Evolutionary conservation across 805 yeast species (phyloP), one percentile per base, ranked within the genome.

Genomic region (Monosporozyma siamensis): DNA sequence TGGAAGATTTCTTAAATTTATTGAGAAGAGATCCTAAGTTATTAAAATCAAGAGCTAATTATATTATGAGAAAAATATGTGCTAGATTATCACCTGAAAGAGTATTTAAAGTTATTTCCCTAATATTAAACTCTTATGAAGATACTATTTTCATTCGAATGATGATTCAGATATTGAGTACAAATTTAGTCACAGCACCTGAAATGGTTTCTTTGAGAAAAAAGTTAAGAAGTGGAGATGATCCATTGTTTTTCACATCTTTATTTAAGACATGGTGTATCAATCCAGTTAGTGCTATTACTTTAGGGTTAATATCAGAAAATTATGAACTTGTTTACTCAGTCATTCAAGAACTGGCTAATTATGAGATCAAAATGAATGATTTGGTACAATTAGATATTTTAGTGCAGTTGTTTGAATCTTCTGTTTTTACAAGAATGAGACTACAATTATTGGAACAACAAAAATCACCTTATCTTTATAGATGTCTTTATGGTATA

Each of bases 191-290:
- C 11, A 85, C 95, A 3, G 82, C 95, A 0, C 87, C 85, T 2
- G 97, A 92, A 54, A 69, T 92, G 39, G 63, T 76, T 0, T 69
- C 70, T 2, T 69, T 92, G 48, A 74, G 98, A 41, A 77, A 74
- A 44, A 76, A 82, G 52, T 66, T 90, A 40, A 71, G 79, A 59
- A 72, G 63, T 58, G 63, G 80, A n/a, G 85, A 81, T 41, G 92
- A 85, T 44, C 77, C 80, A 69, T 61, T 70, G 18, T 68, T 89
- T 32, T 92, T 92, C 58, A 72, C 82, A 22, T 68, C 80, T 0
- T 67, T 92, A 43, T 92, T 90, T 64, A 79, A 77, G 54, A 79
- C 94, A 44, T 92, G 98, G 98, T 80, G 95, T 50, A 81, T 82
- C 47, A 90, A 87, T 57, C 80, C 95, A 0, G 88, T 94, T 1